phyloP scores from a whole-genome alignment of 306 rosid genomes.

The Ormosia semicastrata region DNA sequence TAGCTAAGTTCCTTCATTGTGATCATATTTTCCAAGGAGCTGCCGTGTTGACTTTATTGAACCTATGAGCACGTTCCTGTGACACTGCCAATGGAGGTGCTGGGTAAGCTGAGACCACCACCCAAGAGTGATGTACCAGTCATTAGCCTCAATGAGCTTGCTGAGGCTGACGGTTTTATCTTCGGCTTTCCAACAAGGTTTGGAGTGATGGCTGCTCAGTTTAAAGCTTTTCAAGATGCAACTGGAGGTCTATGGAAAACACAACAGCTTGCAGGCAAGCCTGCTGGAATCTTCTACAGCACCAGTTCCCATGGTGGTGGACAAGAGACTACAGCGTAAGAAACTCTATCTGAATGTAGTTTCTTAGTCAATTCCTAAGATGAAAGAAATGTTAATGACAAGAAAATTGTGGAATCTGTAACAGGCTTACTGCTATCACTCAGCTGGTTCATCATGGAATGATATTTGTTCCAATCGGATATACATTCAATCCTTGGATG shows the following conservation, averaged over 20 bases:
- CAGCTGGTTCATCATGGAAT: conserved; percentile 79
- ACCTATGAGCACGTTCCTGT: conserved; percentile 61
- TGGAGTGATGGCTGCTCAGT: conserved; percentile 87
- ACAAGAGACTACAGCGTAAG: conserved; percentile 87
- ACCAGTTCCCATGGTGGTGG: conserved; percentile 87
- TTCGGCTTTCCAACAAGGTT: conserved; percentile 77
- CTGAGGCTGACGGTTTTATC: conserved; percentile 65
- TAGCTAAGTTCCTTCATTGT: neutral
- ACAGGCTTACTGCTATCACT: conserved; percentile 67
- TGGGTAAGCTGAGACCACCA: conserved; percentile 66
- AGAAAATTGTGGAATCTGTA: neutral
- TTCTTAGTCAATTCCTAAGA: neutral
- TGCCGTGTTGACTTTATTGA: neutral
- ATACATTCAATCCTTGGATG: conserved; percentile 72
- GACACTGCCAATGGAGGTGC: conserved; percentile 54
- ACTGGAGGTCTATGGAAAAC: conserved; percentile 64
- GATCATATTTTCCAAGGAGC: neutral
- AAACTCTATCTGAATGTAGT: neutral
- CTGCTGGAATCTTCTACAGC: conserved; percentile 71
- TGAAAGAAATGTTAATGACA: neutral
- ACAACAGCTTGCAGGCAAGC: conserved; percentile 75
- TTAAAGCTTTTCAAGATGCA: conserved; percentile 66
- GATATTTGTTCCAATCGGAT: conserved; percentile 69
- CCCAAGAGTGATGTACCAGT: conserved; percentile 59
- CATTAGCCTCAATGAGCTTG: conserved; percentile 51